Evolutionary conservation across 1,284 basidiomycete genomes (phyloP), one percentile per base, ranked within the genome.

Genomic region (Ustilago tritici): DNA sequence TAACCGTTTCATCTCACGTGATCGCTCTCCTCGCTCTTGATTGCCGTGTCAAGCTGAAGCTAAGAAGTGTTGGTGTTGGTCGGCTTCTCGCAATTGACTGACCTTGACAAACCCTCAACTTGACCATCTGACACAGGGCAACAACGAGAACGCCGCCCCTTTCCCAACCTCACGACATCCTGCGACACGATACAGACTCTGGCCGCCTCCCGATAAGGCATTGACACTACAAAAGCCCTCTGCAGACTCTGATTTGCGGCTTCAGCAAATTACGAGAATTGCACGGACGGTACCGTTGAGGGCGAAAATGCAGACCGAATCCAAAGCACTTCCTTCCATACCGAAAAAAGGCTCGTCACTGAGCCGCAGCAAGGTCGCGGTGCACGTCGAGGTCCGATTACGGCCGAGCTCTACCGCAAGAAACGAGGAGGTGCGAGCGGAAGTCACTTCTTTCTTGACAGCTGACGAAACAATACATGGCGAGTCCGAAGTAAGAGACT

Each of bases 401-500:
- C 65, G 54, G 19, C 60, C 70, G 11, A 47, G 12, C 46, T 78
- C 76, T 0, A 73, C 64, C 15, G 68, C 65, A 12, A 61, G 53
- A 46, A 61, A 67, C 34, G 76, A 67, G 1, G 41, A 32, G 0
- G 40, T 66, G 10, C 60, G 62, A 32, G 15, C 68, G 2, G 66
- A 65, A 35, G 23, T 52, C 5, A 28, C 34, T n/a, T 46, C 61
- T 1, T 67, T 70, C 49, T 38, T 78, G 49, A 70, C 43, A 2
- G 8, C 54, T 12, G 56, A 52, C 11, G 59, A 35, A 17, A 23
- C 55, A 88, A 93, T 65, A 38, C 89, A 89, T 65, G 87, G 93
- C 31, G 91, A 92, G 11, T 92, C 91, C 11, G 89, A 88, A 0
- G 87, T 95, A 4, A 87, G 88, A 47, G 91, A 92, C 36, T 95